phyloP scores from a whole-genome alignment of 2,329 filamentous ascomycete species.

The Tolypocladium cylindrosporum region DNA sequence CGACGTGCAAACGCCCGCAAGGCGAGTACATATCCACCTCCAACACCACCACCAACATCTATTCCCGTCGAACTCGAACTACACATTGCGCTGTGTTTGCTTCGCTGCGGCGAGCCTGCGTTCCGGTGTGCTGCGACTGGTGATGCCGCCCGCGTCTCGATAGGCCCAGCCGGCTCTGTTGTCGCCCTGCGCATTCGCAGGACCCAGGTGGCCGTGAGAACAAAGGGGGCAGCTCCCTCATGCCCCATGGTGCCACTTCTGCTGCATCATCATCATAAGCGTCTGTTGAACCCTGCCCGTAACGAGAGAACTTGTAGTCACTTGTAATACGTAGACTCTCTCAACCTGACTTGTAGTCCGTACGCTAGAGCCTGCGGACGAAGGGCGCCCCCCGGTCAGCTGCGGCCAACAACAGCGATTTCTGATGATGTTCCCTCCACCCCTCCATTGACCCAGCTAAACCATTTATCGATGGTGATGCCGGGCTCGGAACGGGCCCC shows the following conservation, averaged over 20 bases:
- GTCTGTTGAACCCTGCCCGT: background rate
- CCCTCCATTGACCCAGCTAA: background rate
- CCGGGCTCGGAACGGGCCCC: background rate
- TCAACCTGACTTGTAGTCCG: background rate
- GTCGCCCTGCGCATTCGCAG: background rate
- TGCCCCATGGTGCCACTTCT: background rate
- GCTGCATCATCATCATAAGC: too few relatives aligned
- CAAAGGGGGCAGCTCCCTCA: background rate
- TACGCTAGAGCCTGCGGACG: background rate
- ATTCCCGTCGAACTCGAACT: background rate
- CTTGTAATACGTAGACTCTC: background rate
- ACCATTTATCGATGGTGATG: background rate
- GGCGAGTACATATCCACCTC: background rate
- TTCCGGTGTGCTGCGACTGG: background rate
- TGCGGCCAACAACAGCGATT: background rate
- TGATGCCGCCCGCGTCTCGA: background rate
- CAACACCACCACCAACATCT: background rate
- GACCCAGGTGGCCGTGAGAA: background rate
- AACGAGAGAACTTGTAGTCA: background rate
- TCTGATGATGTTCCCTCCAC: background rate
- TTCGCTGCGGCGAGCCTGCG: background rate
- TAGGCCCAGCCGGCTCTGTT: background rate
- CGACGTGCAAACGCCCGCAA: background rate
- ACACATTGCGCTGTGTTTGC: background rate
- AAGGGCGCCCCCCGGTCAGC: background rate